Percentiles rank a stretch among this genome's conserved stretches.
Conservation (phyloP, 2,329 filamentous ascomycete species). For the Dactylonectria macrodidyma region DNA sequence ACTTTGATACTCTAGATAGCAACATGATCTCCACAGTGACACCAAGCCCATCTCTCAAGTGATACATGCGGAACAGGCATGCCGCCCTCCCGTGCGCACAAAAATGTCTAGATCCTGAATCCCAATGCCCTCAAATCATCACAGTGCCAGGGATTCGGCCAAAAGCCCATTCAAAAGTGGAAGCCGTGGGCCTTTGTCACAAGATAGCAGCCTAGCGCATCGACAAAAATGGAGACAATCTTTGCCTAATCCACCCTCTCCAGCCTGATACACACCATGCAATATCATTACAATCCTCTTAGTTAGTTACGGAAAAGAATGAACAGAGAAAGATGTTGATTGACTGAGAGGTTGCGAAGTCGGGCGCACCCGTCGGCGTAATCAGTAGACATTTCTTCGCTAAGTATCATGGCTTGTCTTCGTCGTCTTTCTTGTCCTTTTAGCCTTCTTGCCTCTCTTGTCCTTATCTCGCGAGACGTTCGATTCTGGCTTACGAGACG, state of each 20-base stretch:
- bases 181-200: background rate
- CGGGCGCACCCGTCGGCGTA: too few relatives aligned
- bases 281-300: background rate
- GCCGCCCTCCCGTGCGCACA: background rate
- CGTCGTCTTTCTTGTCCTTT: too few relatives aligned
- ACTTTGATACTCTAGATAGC: background rate
- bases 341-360: too few relatives aligned
- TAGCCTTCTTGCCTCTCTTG: too few relatives aligned
- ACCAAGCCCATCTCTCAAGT: background rate
- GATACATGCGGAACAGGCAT: background rate
- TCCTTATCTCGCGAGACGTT: too few relatives aligned
- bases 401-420: too few relatives aligned
- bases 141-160: background rate
- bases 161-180: background rate
- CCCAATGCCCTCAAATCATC: background rate
- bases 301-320: background rate
- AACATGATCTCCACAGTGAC: background rate
- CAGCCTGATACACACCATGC: background rate
- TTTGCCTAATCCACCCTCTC: background rate
- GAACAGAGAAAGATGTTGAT: background rate
- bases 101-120: background rate
- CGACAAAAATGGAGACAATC: background rate
- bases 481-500: too few relatives aligned
- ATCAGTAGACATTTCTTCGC: too few relatives aligned
- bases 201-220: background rate